These are phyloP conservation scores for Boletellus ananiceps DNA, from an alignment of 768 basidiomycete species.

Conservation along the genomic window DNA sequence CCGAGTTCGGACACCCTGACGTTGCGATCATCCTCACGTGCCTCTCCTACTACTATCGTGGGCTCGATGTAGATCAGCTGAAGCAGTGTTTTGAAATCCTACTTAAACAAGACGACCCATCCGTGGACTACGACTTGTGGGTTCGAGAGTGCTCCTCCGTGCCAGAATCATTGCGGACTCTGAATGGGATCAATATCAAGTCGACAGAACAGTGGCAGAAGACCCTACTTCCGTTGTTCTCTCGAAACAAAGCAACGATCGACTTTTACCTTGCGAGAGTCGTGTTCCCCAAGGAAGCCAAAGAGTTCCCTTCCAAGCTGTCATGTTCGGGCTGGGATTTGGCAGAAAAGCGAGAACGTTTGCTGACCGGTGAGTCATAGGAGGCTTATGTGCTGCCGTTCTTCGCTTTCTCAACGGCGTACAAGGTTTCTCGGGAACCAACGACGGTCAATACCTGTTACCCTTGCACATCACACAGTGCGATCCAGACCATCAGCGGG, in stretches of 20 bases:
- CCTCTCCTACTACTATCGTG: slow-evolving; percentile 22
- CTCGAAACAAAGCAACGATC: slow-evolving; percentile 15
- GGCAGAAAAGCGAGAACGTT: slow-evolving; percentile 12
- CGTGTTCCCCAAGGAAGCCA: slow-evolving; percentile 26
- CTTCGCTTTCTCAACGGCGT: not conserved
- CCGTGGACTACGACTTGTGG: slow-evolving; percentile 20
- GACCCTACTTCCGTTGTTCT: slow-evolving; percentile 9
- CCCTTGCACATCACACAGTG: slow-evolving; percentile 25
- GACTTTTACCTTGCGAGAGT: slow-evolving; percentile 23
- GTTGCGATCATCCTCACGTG: slow-evolving; percentile 13
- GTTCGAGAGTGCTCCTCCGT: slow-evolving; percentile 9
- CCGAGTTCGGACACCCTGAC: slow-evolving; percentile 29
- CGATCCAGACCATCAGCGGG: slow-evolving; percentile 16
- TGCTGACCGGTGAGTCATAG: slow-evolving; percentile 15
- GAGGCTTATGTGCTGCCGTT: no score
- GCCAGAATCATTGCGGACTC: slow-evolving; percentile 9
- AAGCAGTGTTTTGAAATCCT: slow-evolving; percentile 13
- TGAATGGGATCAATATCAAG: slow-evolving; percentile 20
- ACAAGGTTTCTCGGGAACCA: slow-evolving; percentile 24
- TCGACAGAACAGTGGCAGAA: slow-evolving; percentile 15
- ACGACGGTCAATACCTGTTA: slow-evolving; percentile 25
- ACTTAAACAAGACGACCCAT: slow-evolving; percentile 17
- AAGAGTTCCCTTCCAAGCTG: slow-evolving; percentile 9
- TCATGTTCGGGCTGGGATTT: slow-evolving; percentile 27
- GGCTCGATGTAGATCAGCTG: slow-evolving; percentile 16